Evolutionary conservation across 192 early-diverging fungal species (phyloP), one percentile per base, ranked within the genome.

Genomic region (Phlyctochytrium arcticum): DNA sequence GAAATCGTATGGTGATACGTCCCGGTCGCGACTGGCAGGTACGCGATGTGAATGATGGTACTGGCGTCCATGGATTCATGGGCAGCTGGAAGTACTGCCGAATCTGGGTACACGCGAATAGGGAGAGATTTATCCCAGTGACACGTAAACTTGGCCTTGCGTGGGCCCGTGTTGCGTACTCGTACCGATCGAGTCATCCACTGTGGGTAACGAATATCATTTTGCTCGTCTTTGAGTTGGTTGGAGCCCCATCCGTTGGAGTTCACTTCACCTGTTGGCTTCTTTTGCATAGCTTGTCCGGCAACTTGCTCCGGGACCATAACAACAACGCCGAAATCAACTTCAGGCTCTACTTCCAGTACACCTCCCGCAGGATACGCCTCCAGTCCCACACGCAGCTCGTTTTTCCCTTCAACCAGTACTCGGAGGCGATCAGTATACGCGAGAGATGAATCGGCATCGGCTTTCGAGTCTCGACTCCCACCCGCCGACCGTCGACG

Each of bases 261-360:
- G n/a, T 6, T 21, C 23, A n/a, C 12, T 26, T 19, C 32, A 12
- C 39, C 39, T 19, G 21, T 44, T 19, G 12, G 15, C 39, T 44
- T 44, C 21, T 44, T 44, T 2, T 12, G 15, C 31, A 19, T 36
- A 5, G 21, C 35, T 3, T 8, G 32, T 19, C 49, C 19, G 26
- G 5, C 32, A 12, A 19, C 34, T 15, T 5, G 36, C 21, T 31
- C 27, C 5, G 53, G 51, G 24, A 17, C 26, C 4, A 57, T 3
- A 6, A 66, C 69, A n/a, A 77, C 36, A 3, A 54, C 57, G 12
- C 79, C 79, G 73, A 81, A 81, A 39, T 74, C 67, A 17, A 81
- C 49, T 12, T 37, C 26, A 26, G 19, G 17, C 32, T 69, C 59
- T 23, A 68, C 60, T 26, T 48, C 34, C 10, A 81, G 62, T 26